phyloP scores from a whole-genome alignment of 169 alveolate genomes.

The Amoebophrya sp. region DNA sequence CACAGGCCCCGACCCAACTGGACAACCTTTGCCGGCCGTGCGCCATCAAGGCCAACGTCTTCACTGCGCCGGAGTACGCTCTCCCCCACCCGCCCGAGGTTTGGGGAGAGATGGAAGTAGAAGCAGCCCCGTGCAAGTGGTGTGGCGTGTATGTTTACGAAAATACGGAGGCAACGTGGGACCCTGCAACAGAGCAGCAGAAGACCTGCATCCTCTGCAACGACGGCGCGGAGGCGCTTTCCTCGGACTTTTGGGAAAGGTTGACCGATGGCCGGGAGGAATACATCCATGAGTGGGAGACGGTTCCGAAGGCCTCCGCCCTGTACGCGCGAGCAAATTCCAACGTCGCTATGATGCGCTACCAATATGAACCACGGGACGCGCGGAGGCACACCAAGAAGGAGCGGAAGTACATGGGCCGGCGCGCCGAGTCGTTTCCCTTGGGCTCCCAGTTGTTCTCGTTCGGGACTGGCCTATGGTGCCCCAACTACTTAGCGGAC shows the following conservation, averaged over 20 bases:
- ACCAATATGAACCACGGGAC: background rate
- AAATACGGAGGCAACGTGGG: background rate
- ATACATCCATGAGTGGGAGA: background rate
- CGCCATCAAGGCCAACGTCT: background rate
- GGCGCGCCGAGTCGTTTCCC: background rate
- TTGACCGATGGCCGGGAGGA: background rate
- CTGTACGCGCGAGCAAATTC: background rate
- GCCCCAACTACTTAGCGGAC: background rate
- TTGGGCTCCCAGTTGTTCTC: background rate
- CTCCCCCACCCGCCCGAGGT: background rate
- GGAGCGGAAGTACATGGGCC: background rate
- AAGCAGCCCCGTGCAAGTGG: background rate
- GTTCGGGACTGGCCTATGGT: background rate
- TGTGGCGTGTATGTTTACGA: background rate
- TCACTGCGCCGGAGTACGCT: background rate
- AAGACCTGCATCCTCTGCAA: background rate
- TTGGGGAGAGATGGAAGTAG: background rate
- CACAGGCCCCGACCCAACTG: background rate
- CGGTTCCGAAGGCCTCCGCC: background rate
- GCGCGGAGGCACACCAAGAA: too few species aligned
- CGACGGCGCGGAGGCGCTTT: background rate
- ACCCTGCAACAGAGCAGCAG: background rate
- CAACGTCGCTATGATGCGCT: background rate
- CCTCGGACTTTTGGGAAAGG: background rate
- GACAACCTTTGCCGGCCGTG: background rate